Evolutionary conservation across 1,139 yeast species (phyloP), one percentile per base, ranked within the genome.

Genomic region (Saccharomyces hybrid): DNA sequence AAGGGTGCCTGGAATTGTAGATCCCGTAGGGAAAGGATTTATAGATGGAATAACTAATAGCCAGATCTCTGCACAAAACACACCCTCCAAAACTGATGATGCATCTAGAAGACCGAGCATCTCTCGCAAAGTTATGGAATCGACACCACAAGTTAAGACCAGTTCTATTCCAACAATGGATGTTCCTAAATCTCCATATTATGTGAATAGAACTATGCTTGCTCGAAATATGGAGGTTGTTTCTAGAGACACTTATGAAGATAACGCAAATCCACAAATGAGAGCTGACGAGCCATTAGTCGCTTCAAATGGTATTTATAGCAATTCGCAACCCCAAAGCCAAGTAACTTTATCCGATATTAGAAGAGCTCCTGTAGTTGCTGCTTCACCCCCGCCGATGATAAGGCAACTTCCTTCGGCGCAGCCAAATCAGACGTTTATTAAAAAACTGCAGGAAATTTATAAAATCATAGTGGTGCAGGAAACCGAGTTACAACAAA

Each of bases 401-500:
- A 19, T 19, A 16, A 38, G 44, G 19, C 44, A 38, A 23, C 16
- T 38, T 3, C 19, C 19, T 19, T 19, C 19, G 2, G 19, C 19
- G 19, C 19, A 19, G 2, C 19, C 19, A 2, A 19, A 19, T 19
- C 19, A 19, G 19, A 19, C 19, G 2, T 19, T 19, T 2, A 19
- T 19, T 2, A 19, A 19, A 19, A 19, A 19, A 19, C 2, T 19
- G 2, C 19, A 19, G 66, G 90, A 85, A 64, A 84, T 89, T 4
- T 86, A 85, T 66, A 84, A 84, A 62, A 76, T 80, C 53, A 85
- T 86, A 51, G 83, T 85, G 52, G 81, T 80, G 59, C 78, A 78
- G 59, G 91, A 85, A 71, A 83, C 82, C 57, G 80, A 82, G 55
- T 81, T 85, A 25, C 91, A 85, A 65, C 84, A 83, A 59, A 81